phyloP scores from a whole-genome alignment of 163 green algal genomes.

The Scenedesmus sp. region DNA sequence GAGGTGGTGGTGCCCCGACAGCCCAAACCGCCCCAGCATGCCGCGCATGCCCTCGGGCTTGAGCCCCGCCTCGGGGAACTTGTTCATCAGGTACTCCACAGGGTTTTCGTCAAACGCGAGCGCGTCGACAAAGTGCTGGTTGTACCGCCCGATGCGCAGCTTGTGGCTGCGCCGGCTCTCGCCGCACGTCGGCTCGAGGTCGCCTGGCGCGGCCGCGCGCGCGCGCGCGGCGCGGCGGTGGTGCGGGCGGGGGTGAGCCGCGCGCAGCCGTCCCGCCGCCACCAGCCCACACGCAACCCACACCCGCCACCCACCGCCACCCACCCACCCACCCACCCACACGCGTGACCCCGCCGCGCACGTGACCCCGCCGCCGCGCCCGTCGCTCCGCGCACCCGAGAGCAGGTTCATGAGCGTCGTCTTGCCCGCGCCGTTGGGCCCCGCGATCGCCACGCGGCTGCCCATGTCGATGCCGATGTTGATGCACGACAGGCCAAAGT shows the following conservation, averaged over 20 bases:
- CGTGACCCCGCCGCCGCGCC: not conserved
- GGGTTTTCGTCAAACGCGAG: slow-evolving; percentile 94
- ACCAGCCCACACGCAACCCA: too few species aligned
- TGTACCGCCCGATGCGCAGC: slow-evolving; percentile 96
- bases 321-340: not conserved
- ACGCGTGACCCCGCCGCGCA: not conserved
- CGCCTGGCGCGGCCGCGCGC: slow-evolving; percentile 55
- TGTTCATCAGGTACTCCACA: slow-evolving; percentile 93
- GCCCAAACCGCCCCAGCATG: slow-evolving; percentile 95
- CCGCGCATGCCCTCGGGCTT: slow-evolving; percentile 93
- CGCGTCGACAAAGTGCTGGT: slow-evolving; percentile 99
- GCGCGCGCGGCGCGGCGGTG: too few species aligned
- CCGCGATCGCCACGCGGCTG: slow-evolving; percentile 93
- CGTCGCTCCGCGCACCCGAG: slow-evolving; percentile 36
- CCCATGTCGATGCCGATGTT: slow-evolving; percentile 98
- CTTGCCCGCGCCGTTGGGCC: slow-evolving; percentile 98
- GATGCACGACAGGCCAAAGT: slow-evolving; percentile 93
- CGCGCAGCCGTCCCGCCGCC: too few species aligned
- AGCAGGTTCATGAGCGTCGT: slow-evolving; percentile 99
- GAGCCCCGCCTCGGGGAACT: slow-evolving; percentile 63
- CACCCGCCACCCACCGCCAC: too few species aligned
- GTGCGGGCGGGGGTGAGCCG: too few species aligned
- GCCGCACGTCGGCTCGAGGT: slow-evolving; percentile 88
- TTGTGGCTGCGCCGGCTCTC: slow-evolving; percentile 92
- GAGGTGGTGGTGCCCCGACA: slow-evolving; percentile 95